Evolutionary conservation across 805 yeast genomes (phyloP), one percentile per base, ranked within the genome.

Genomic region (Cyberlindnera euphorbiiphila): DNA sequence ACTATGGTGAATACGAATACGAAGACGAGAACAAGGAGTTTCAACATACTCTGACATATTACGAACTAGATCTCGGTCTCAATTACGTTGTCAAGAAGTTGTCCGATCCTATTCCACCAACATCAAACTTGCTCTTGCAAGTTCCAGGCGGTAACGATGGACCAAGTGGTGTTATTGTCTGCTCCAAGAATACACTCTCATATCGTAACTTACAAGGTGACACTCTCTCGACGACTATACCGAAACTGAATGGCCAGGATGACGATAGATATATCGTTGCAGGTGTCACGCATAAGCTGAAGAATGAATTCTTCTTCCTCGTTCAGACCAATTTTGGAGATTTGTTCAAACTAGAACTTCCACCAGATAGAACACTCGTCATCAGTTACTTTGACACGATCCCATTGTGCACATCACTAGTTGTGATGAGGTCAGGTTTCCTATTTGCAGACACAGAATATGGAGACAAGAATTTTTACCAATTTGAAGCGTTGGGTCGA

Each of bases 11-110:
- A 1, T 54, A 50, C 34, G 62, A 62, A 22, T 54, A 57, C 21
- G 54, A 50, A 15, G 53, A 53, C 18, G 34, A 39, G 2, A 30
- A 49, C 3, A 29, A 46, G 12, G 48, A 51, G 29, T 40, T 36
- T 43, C 54, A 52, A 40, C 68, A 62, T 34, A 47, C 53, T 20
- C 63, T 91, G 36, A 72, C 76, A 4, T 83, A 75, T 55, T 91
- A 91, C 61, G 91, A 86, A 52, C 62, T 89, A 18, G 97, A 93
- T 57, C 69, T 85, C 27, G 96, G 97, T 1, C 64, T 91, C 32
- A 89, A 89, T 53, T 84, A 82, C 54, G 73, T 89, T 2, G 68
- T 83, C 1, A 72, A 71, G 39, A 69, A 68, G 46, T 69, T 61
- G 60, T 54, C 71, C n/a, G 69, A 58, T 28, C 54, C 43, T 7